phyloP scores from a whole-genome alignment of 495 filamentous ascomycete species.

The Hyaloscypha finlandica region DNA sequence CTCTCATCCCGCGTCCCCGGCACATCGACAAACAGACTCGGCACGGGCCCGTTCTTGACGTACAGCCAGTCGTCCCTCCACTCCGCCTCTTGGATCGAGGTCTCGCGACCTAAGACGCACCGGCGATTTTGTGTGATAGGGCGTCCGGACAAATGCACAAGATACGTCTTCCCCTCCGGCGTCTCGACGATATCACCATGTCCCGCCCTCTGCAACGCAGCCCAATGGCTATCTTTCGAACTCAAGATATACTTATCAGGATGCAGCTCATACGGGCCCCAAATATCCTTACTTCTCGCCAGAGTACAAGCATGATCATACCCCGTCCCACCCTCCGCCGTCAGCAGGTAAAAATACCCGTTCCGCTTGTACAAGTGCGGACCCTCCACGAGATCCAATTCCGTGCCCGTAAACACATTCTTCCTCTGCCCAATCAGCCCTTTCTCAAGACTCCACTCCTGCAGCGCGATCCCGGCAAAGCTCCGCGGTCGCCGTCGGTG shows the following conservation, averaged over 20 bases:
- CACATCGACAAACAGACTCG: constrained; percentile 53
- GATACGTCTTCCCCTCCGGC: constrained; percentile 54
- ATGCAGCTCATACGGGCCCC: constrained; percentile 59
- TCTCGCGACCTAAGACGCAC: constrained; percentile 57
- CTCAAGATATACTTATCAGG: constrained; percentile 55
- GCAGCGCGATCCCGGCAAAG: constrained; percentile 42
- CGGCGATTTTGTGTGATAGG: constrained; percentile 54
- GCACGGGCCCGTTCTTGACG: constrained; percentile 56
- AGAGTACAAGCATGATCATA: constrained; percentile 57
- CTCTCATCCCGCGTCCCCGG: constrained; percentile 48
- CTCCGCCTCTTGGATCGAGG: constrained; percentile 53
- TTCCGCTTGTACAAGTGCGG: constrained; percentile 67
- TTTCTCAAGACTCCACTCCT: constrained; percentile 46
- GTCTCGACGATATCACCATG: constrained; percentile 63
- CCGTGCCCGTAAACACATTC: constrained; percentile 57
- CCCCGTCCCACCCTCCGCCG: constrained; percentile 66
- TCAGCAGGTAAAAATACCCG: constrained; percentile 68
- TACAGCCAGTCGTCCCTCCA: constrained; percentile 60
- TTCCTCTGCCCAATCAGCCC: constrained; percentile 45
- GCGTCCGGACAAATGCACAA: constrained; percentile 55
- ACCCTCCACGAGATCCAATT: constrained; percentile 59
- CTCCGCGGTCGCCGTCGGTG: constrained; percentile 47
- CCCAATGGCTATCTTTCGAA: constrained; percentile 49
- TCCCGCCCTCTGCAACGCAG: constrained; percentile 54
- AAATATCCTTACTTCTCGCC: constrained; percentile 46